phyloP scores from a whole-genome alignment of 768 basidiomycete species.

The Ramaria sp. region DNA sequence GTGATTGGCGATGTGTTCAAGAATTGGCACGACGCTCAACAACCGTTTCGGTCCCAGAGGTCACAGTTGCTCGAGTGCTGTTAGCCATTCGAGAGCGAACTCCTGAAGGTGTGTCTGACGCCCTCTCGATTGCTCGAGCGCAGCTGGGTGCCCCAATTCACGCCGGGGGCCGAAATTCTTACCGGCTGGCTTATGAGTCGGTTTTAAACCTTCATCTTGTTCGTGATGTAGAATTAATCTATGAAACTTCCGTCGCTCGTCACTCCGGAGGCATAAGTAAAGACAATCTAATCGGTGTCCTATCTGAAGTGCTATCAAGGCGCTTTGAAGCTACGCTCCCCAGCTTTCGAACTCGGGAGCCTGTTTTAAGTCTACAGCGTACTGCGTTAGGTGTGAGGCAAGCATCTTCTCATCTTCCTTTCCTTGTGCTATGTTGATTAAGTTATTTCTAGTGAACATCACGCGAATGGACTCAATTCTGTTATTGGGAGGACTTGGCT shows the following conservation, averaged over 20 bases:
- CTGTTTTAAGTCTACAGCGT: constrained; percentile 80
- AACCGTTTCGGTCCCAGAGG: constrained; percentile 43
- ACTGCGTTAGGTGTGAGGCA: constrained; percentile 72
- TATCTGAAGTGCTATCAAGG: constrained; percentile 41
- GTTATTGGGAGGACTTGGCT: constrained; percentile 86
- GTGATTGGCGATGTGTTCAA: constrained; percentile 82
- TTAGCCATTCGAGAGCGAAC: constrained; percentile 63
- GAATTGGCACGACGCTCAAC: constrained; percentile 32
- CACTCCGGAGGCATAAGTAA: background rate
- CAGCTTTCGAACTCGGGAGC: constrained; percentile 80
- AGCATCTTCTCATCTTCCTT: constrained; percentile 15
- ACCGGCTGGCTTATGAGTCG: constrained; percentile 80
- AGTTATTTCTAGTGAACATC: constrained; percentile 11
- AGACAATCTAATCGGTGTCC: constrained; percentile 27
- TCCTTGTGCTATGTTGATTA: background rate
- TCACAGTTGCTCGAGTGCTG: constrained; percentile 69
- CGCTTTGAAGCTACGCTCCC: constrained; percentile 75
- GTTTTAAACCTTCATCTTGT: constrained; percentile 76
- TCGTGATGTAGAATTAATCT: constrained; percentile 73
- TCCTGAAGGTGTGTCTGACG: constrained; percentile 29
- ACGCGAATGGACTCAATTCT: constrained; percentile 27
- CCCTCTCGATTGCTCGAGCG: constrained; percentile 54
- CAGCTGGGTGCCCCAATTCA: constrained; percentile 72
- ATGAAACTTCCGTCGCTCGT: constrained; percentile 14
- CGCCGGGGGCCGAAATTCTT: constrained; percentile 70